Evolutionary conservation across 345 rosid genomes (phyloP).

Genomic region (Dovyalis caffra): DNA sequence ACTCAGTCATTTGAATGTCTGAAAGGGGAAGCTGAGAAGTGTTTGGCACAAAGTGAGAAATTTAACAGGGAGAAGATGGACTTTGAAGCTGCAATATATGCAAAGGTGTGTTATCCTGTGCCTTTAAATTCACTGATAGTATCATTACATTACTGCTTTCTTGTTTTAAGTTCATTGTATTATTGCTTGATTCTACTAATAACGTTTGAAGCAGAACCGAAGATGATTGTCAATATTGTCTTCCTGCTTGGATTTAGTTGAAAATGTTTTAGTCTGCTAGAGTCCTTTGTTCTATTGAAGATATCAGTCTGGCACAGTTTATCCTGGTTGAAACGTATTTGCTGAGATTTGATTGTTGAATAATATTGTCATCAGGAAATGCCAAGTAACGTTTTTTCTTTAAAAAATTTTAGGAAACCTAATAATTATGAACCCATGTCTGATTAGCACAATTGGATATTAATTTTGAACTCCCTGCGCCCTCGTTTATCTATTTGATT

Average conservation of each 20-base stretch:
- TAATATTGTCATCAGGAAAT: neutral
- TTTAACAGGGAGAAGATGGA: slow-evolving; percentile 55
- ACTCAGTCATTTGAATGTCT: slow-evolving; percentile 60
- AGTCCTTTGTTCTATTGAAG: neutral
- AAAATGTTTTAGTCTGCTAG: neutral
- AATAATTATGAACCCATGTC: no score
- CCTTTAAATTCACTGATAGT: neutral
- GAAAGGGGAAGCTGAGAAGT: slow-evolving; percentile 78
- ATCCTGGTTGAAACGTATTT: neutral
- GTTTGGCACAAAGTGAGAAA: slow-evolving; percentile 66
- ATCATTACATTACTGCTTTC: neutral
- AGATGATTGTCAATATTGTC: no score
- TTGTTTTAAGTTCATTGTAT: neutral
- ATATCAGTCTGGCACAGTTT: neutral
- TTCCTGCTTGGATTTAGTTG: neutral
- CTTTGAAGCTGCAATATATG: slow-evolving; percentile 71
- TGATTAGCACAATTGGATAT: neutral
- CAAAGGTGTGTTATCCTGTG: slow-evolving; percentile 45
- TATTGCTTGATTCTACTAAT: neutral
- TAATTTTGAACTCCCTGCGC: neutral
- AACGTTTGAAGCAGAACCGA: neutral
- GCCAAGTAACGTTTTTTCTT: neutral
- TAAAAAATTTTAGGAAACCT: neutral
- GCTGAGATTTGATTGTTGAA: neutral
- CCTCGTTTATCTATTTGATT: neutral